Evolutionary conservation across 202 grass and related monocot genomes (phyloP), one percentile per base, ranked within the genome.

Genomic region (Zizania palustris): DNA sequence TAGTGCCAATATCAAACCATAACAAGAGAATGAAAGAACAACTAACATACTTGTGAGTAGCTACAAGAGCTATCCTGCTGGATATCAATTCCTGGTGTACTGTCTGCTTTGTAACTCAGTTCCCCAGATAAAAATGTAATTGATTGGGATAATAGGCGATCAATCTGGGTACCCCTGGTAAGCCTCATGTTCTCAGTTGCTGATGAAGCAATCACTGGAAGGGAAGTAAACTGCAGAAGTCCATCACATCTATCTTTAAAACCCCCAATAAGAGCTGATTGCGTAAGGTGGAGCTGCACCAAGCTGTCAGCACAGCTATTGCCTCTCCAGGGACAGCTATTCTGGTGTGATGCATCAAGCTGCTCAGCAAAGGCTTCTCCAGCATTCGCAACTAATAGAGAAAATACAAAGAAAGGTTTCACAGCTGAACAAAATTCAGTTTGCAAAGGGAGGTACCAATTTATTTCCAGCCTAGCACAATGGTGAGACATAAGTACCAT

Each of bases 211-310:
- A 98, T 85, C 11, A 92, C 34, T 28, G 95, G 95, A 83, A 98
- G 91, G 36, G 87, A 88, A 11, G 69, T 37, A 80, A 95, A 98
- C 65, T 98, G 89, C 64, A 95, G 72, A 82, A 98, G 91, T 34
- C 89, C 89, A 84, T 98, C 95, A 43, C 89, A 98, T 11, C 91
- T 80, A 71, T 98, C 95, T 82, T 98, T 98, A 77, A 88, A 98
- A 57, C 95, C 91, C 55, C 91, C 95, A 59, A 98, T 79, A 67
- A 98, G 85, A 50, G 89, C 85, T 53, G 87, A 83, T 73, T 88
- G 82, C 71, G 91, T 90, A 56, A 90, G 85, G 67, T 88, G 92
- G 70, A 98, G 91, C 74, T 98, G 91, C 70, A 92, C 83, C 80
- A 98, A 84, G 78, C 83, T 95, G 67, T 95, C 95, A 67, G 87